Evolutionary conservation across 129 eudicot species (phyloP).

Genomic region (Solidago caesia): DNA sequence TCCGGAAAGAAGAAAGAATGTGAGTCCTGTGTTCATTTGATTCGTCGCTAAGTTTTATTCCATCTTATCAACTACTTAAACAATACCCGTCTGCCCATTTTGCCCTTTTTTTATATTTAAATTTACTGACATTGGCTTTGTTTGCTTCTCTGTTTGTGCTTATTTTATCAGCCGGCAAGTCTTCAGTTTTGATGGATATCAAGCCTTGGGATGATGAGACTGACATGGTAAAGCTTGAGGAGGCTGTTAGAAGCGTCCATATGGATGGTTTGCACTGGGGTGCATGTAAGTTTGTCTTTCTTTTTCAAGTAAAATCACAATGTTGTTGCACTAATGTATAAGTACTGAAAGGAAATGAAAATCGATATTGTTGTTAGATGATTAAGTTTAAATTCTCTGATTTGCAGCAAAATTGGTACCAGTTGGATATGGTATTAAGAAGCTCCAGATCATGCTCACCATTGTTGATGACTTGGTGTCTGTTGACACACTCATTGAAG

Average conservation of each 20-base stretch:
- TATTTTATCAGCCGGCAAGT: conserved; percentile 63
- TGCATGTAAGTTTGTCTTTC: conserved; percentile 41
- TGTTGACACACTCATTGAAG: conserved; percentile 76
- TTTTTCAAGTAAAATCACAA: conserved; percentile 17
- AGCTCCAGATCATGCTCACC: conserved; percentile 86
- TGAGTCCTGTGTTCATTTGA: conserved; percentile 33
- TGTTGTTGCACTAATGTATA: neutral
- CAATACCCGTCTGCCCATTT: neutral
- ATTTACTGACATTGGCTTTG: conserved; percentile 11
- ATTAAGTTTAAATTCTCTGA: neutral
- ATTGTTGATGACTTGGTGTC: conserved; percentile 94
- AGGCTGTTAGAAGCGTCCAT: conserved; percentile 41
- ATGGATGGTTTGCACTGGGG: conserved; percentile 42
- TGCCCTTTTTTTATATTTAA: neutral
- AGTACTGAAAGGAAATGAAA: neutral
- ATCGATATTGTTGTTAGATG: neutral
- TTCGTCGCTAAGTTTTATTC: neutral
- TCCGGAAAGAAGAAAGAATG: conserved; percentile 93
- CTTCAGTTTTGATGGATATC: conserved; percentile 37
- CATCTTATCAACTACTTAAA: neutral
- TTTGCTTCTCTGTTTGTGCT: conserved; percentile 8
- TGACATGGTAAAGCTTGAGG: conserved; percentile 44
- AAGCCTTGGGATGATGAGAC: conserved; percentile 45
- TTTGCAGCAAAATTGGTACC: conserved; percentile 80
- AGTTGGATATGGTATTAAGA: conserved; percentile 97